A percentile compares a stretch with the other conserved stretches of the same genome.
Evolutionary conservation across 208 protist species (phyloP).

Genomic region (Angomonas deanei): DNA sequence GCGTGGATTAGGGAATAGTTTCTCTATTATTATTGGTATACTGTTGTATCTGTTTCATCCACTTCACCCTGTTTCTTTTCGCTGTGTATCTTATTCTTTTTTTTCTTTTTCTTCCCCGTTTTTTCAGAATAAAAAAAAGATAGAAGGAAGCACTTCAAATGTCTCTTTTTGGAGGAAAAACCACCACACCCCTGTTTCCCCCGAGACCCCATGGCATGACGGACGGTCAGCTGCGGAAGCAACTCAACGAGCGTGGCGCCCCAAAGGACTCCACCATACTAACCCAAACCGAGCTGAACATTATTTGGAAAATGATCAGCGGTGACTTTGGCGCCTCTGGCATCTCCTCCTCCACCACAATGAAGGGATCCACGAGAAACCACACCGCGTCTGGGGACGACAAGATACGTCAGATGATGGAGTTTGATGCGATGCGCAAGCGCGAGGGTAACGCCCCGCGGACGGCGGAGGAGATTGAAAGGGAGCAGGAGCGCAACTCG

Average conservation of each 20-base stretch:
- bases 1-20: not conserved
- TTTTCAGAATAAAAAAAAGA: constrained; percentile 7
- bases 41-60: too few relatives aligned
- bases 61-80: constrained; percentile 6
- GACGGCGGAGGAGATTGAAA: constrained; percentile 77
- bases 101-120: constrained; percentile 8
- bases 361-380: constrained; percentile 5
- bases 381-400: constrained; percentile 3
- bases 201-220: constrained; percentile 55
- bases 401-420: constrained; percentile 45
- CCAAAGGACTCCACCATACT: constrained; percentile 73
- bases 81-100: constrained; percentile 8
- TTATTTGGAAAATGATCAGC: constrained; percentile 66
- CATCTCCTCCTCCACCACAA: not conserved
- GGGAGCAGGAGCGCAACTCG: constrained; percentile 57
- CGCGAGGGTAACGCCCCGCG: constrained; percentile 33
- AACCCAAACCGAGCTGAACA: constrained; percentile 76
- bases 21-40: too few relatives aligned
- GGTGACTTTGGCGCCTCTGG: constrained; percentile 22
- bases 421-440: constrained; percentile 66
- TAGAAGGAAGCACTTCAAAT: constrained; percentile 3
- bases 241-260: constrained; percentile 67
- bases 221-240: constrained; percentile 71
- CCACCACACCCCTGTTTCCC: constrained; percentile 54
- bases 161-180: constrained; percentile 13